Conservation (phyloP, 164 flowering plant species). For the Buxus sempervirens region DNA sequence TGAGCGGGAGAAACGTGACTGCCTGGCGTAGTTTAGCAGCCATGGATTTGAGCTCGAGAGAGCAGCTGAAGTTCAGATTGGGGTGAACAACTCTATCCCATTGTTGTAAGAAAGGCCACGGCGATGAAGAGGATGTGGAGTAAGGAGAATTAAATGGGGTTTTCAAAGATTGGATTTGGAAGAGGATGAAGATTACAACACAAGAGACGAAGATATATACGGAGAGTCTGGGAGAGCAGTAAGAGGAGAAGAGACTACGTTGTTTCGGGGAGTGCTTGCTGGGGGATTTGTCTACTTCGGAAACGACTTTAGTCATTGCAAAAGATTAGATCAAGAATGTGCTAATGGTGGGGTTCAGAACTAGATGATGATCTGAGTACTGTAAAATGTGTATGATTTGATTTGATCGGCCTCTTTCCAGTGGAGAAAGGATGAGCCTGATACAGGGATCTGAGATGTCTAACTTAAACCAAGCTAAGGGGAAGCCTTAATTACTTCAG, state of each 20-base stretch:
- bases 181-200: constrained; percentile 14
- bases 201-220: constrained; percentile 7
- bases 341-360: no score
- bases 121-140: neutral
- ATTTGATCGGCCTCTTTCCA: no score
- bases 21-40: constrained; percentile 38
- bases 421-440: no score
- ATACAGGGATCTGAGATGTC: no score
- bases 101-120: constrained; percentile 22
- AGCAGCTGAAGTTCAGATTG: constrained; percentile 10
- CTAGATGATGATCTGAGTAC: neutral
- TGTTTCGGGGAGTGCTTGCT: constrained; percentile 1
- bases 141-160: neutral
- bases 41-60: constrained; percentile 21
- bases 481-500: no score
- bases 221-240: constrained; percentile 10
- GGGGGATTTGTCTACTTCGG: neutral
- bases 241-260: constrained; percentile 9
- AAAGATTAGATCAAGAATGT: constrained; percentile 17
- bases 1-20: constrained; percentile 75
- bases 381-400: no score
- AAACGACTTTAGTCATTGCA: constrained; percentile 3
- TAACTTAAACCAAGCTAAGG: no score
- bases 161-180: constrained; percentile 15
- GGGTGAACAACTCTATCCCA: constrained; percentile 17